Percentiles rank a stretch among this genome's conserved stretches.
Conservation (phyloP, 2,329 filamentous ascomycete genomes). For the Exophiala sp. region DNA sequence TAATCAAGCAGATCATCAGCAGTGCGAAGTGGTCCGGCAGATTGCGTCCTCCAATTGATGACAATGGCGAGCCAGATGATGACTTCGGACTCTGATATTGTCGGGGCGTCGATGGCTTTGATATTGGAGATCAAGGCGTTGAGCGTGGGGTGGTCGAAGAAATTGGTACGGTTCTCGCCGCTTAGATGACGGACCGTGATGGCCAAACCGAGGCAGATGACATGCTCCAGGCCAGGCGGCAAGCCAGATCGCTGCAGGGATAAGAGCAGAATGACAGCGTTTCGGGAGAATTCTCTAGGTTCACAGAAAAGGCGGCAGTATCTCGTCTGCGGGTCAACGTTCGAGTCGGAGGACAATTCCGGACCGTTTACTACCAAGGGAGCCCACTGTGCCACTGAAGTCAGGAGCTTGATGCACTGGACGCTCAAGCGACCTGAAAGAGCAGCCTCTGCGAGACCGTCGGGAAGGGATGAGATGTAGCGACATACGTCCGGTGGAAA, state of each 20-base stretch:
- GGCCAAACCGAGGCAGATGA: slow-evolving; percentile 16
- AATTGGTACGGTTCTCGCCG: slow-evolving; percentile 18
- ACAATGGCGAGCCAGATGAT: slow-evolving; percentile 19
- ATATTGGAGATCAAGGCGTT: slow-evolving; percentile 6
- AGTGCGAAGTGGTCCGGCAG: slow-evolving; percentile 3
- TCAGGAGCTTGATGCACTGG: slow-evolving; percentile 20
- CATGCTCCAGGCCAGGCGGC: slow-evolving; percentile 14
- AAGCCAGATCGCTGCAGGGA: slow-evolving; percentile 11
- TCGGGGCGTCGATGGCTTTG: slow-evolving; percentile 15
- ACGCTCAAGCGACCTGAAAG: slow-evolving; percentile 18
- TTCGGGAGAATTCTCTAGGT: slow-evolving; percentile 17
- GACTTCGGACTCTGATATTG: slow-evolving; percentile 14
- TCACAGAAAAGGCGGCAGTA: slow-evolving; percentile 19
- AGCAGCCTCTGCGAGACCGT: slow-evolving; percentile 18
- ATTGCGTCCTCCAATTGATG: slow-evolving; percentile 19
- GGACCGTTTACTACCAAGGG: slow-evolving; percentile 2
- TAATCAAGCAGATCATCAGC: slow-evolving; percentile 16
- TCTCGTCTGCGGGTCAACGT: slow-evolving; percentile 1
- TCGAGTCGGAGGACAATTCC: neutral
- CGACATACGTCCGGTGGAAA: slow-evolving; percentile 17
- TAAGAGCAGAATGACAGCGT: slow-evolving; percentile 13
- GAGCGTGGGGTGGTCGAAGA: slow-evolving; percentile 18
- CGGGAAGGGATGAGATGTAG: slow-evolving; percentile 13
- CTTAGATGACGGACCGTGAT: slow-evolving; percentile 19
- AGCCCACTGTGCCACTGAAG: slow-evolving; percentile 12